These are phyloP conservation scores for Solanum hybrid DNA, from an alignment of 305 asterid genomes.

Conservation along the genomic window DNA sequence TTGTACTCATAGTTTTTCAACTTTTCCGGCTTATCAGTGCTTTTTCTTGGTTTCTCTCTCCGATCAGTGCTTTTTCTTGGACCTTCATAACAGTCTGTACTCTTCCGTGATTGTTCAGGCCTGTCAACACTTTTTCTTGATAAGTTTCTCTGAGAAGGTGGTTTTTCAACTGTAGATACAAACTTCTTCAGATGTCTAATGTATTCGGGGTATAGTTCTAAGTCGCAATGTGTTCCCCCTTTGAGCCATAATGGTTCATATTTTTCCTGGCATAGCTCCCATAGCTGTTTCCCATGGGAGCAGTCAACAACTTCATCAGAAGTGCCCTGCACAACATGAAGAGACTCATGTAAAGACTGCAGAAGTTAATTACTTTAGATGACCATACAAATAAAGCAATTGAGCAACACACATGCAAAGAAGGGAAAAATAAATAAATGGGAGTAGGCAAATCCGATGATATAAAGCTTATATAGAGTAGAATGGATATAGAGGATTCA, in stretches of 20 bases:
- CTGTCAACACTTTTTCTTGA: slow-evolving; percentile 61
- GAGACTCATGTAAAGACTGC: neutral
- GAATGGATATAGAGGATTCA: neutral
- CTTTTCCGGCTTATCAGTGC: slow-evolving; percentile 52
- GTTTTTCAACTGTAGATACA: slow-evolving; percentile 51
- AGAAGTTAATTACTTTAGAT: neutral
- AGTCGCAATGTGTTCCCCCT: slow-evolving; percentile 92
- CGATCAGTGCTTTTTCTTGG: slow-evolving; percentile 83
- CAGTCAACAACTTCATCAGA: slow-evolving; percentile 88
- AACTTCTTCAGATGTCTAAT: slow-evolving; percentile 80
- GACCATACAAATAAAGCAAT: neutral
- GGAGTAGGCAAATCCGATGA: neutral
- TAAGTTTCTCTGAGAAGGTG: slow-evolving; percentile 49
- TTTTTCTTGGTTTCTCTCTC: slow-evolving; percentile 78
- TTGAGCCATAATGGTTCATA: slow-evolving; percentile 88
- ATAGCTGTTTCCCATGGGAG: slow-evolving; percentile 90
- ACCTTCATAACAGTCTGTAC: slow-evolving; percentile 51
- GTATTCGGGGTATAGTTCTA: slow-evolving; percentile 80
- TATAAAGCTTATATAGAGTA: neutral
- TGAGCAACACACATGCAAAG: neutral
- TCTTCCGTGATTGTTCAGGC: slow-evolving; percentile 61
- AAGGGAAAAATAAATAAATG: neutral
- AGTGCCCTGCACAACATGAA: slow-evolving; percentile 57
- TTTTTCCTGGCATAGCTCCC: slow-evolving; percentile 68
- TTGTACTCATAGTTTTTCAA: slow-evolving; percentile 48